Conservation (phyloP, 257 asterid genomes). For the Prunella vulgaris region DNA sequence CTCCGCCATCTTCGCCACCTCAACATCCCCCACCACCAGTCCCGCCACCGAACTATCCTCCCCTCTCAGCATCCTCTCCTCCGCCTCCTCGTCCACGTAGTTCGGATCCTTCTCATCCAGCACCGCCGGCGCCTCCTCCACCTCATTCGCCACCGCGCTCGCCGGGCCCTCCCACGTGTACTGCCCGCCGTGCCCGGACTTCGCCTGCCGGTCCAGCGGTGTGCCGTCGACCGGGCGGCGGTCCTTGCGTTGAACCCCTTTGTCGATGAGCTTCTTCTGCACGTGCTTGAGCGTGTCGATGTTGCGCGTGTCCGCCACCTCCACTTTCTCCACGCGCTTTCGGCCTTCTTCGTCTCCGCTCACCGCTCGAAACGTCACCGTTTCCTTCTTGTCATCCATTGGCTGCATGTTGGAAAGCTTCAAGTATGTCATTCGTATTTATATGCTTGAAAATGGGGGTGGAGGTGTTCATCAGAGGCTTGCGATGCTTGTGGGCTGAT, state of each 20-base stretch:
- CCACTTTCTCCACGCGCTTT: conserved; percentile 38
- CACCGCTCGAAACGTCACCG: conserved; percentile 34
- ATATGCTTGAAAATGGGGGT: too few species aligned
- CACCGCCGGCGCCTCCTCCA: conserved; percentile 35
- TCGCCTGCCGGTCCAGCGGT: conserved; percentile 26
- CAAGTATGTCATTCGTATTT: too few species aligned
- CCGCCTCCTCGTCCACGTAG: conserved; percentile 29
- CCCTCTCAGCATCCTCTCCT: too few species aligned
- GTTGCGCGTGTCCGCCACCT: conserved; percentile 23
- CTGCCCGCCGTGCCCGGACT: conserved; percentile 54
- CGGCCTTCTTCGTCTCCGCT: conserved; percentile 35
- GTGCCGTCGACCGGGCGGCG: conserved; percentile 44
- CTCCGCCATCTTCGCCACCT: too few species aligned
- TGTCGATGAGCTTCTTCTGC: conserved; percentile 46
- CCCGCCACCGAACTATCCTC: too few species aligned
- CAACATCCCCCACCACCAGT: too few species aligned
- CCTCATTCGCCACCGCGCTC: conserved; percentile 20
- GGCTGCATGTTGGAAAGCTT: conserved; percentile 30
- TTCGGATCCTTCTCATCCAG: conserved; percentile 53
- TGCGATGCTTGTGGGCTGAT: neutral
- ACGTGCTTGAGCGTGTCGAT: conserved; percentile 31
- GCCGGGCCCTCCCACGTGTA: conserved; percentile 61
- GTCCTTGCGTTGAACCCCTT: conserved; percentile 46
- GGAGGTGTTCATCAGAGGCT: neutral
- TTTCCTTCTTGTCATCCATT: conserved; percentile 29